Conservation (phyloP, 257 asterid species). For the Ajuga chamaepitys region DNA sequence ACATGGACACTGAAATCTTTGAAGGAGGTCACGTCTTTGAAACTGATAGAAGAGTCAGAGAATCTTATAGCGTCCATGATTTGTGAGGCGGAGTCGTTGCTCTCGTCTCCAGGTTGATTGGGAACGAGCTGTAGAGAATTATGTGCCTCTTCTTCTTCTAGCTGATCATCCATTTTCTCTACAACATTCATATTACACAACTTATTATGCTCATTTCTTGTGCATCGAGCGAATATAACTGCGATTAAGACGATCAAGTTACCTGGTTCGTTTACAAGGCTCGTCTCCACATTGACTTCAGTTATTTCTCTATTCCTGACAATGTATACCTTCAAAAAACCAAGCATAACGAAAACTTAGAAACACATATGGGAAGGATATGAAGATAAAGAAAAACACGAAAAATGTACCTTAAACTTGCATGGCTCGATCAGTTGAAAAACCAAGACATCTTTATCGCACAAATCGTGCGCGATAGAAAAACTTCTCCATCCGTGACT, state of each 20-base stretch:
- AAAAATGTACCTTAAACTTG: slow-evolving; percentile 33
- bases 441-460: slow-evolving; percentile 48
- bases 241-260: background rate
- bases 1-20: slow-evolving; percentile 44
- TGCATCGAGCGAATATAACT: background rate
- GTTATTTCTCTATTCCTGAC: slow-evolving; percentile 24
- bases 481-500: slow-evolving; percentile 81
- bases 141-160: background rate
- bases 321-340: slow-evolving; percentile 42
- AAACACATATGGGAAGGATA: background rate
- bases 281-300: slow-evolving; percentile 33
- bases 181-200: background rate
- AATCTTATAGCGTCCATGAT: slow-evolving; percentile 22
- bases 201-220: background rate
- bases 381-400: background rate
- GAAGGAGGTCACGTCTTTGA: slow-evolving; percentile 37
- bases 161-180: slow-evolving; percentile 8
- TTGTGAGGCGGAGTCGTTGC: slow-evolving; percentile 12
- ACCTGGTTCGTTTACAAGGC: slow-evolving; percentile 26
- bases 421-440: slow-evolving; percentile 43
- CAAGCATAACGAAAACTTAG: background rate
- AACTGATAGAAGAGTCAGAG: slow-evolving; percentile 18
- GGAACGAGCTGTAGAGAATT: background rate
- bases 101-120: background rate
- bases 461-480: slow-evolving; percentile 44